Evolutionary conservation across 768 basidiomycete genomes (phyloP), one percentile per base, ranked within the genome.

Genomic region (Gelatoporia subvermispora): DNA sequence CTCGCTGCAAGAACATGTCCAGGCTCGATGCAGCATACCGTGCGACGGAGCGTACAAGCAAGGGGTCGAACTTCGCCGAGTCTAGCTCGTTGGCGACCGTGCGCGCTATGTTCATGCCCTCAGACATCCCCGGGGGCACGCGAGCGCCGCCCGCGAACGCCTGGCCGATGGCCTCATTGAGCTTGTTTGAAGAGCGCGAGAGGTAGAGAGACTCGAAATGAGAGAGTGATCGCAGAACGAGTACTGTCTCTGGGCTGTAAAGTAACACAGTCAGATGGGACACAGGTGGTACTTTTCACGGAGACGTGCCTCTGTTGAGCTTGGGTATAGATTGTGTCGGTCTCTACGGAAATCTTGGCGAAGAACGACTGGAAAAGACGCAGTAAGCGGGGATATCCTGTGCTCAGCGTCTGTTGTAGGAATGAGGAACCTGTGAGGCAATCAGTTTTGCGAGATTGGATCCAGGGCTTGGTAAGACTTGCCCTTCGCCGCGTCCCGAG

Each of bases 331-430:
- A 89, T 72, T 0, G 96, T 98, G 60, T 98, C 95, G 1, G 96
- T 96, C 62, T 97, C 90, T 10, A 95, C 87, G 2, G 92, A 84
- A 45, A 98, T 92, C 64, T 93, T 93, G 24, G 87, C 82, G 63
- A 99, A 99, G 69, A 99, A 96, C 35, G 93, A 93, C 47, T 99
- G 96, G 68, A 99, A 94, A 2, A 97, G 76, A 9, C 96, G 79
- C 8, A 99, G 65, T 2, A 99, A 72, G 42, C 81, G 79, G 3
- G 94, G 92, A 67, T 98, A 98, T 16, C 89, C 88, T 2, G 81
- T 72, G 55, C 85, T 84, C 35, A 99, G 70, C 3, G 90, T 89
- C 58, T 94, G 93, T 57, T 97, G 93, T 10, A 97, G 66, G 65
- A 98, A 98, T 0, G 81, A 78, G 0, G 95, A 97, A 16, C 76